A percentile compares a stretch with the other conserved stretches of the same genome.
phyloP scores from a whole-genome alignment of 2,329 filamentous ascomycete species.

The Huntiella moniliformis region DNA sequence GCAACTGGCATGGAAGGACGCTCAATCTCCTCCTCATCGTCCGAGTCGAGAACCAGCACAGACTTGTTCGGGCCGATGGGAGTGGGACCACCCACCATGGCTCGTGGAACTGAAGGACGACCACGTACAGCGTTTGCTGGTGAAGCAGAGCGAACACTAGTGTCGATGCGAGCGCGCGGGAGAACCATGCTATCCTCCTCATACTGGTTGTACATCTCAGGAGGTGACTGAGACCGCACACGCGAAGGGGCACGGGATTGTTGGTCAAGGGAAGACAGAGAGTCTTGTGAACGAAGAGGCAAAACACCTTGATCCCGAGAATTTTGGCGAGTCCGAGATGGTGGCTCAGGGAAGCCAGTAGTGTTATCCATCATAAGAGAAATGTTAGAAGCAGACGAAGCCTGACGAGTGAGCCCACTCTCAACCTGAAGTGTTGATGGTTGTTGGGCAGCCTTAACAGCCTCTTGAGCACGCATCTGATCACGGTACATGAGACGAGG shows the following conservation, averaged over 20 bases:
- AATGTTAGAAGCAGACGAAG: neutral
- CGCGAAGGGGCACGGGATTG: slow-evolving; percentile 1
- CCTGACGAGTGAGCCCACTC: neutral
- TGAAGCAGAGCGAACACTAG: neutral
- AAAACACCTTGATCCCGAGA: neutral
- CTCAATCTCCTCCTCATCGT: slow-evolving; percentile 17
- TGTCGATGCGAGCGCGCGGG: neutral
- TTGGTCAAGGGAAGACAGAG: too few species aligned
- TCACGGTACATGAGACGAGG: slow-evolving; percentile 9
- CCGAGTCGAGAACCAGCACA: slow-evolving; percentile 24
- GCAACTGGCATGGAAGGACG: neutral
- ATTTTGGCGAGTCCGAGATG: neutral
- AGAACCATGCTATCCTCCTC: neutral
- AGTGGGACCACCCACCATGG: neutral
- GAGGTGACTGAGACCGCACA: slow-evolving; percentile 3
- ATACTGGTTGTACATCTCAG: neutral
- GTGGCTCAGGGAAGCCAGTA: slow-evolving; percentile 6
- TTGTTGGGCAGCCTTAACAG: neutral
- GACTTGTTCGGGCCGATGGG: slow-evolving; percentile 19
- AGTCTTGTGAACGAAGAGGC: neutral
- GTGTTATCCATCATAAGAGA: slow-evolving; percentile 7
- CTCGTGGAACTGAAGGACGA: slow-evolving; percentile 1
- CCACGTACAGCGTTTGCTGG: neutral
- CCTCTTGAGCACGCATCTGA: neutral
- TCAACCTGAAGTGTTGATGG: neutral